Evolutionary conservation across 2,329 filamentous ascomycete species (phyloP), one percentile per base, ranked within the genome.

Genomic region (Aspergillus proliferans): DNA sequence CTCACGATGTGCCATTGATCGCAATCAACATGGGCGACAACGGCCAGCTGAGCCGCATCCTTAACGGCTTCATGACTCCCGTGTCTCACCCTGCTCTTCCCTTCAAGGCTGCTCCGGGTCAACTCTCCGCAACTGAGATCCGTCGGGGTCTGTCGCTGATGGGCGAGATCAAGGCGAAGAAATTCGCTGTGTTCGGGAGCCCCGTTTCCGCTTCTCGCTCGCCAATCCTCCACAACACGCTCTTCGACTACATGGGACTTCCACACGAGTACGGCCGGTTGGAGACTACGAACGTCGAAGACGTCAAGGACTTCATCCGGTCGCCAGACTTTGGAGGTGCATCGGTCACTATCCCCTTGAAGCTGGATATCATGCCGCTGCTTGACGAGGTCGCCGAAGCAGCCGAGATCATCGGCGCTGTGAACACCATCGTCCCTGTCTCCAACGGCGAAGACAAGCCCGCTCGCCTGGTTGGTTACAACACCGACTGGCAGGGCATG

Each of bases 401-500:
- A 47, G 92, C 90, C 12, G 80, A 81, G 55, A 76, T 82, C 26
- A 96, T 98, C 53, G 93, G 93, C 19, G 93, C 93, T 3, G 86
- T 97, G 55, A 98, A 98, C 73, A 98, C 93, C 15, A 86, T 98
- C 61, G 82, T 95, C 24, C 84, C 87, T 0, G 64, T 81, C 3
- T 62, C 58, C 6, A 73, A 67, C 3, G 74, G 71, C 3, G 69
- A 75, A 47, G 70, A 70, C 44, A 57, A 69, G 58, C 57, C 73
- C 55, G 40, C 58, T 9, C 79, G 76, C 3, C 80, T 97, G 3
- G 68, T 87, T 14, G 93, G 93, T 40, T 87, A 91, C 66, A 98
- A 98, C 70, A 98, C 93, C 10, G 93, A 98, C 73, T 98, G 90
- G 86, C 80, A 83, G 62, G 93, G 93, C 53, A 98, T 98, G 83